Base-by-base conservation (phyloP, 1,284 basidiomycete genomes). In the Cystobasidium pallidum region DNA sequence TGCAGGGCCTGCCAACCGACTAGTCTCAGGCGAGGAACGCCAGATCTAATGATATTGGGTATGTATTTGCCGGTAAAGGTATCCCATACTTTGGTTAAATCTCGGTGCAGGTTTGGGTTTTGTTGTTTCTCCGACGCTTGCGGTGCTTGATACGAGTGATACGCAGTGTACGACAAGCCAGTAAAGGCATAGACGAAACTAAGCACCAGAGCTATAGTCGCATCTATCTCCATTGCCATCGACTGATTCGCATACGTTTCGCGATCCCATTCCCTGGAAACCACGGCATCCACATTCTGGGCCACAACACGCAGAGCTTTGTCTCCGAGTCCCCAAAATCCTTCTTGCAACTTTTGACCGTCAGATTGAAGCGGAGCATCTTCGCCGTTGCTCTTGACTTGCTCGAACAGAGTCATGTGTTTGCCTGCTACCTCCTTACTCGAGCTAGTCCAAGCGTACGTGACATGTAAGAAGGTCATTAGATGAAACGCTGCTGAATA, bases 241-340 rank as follows among this genome's bases (percentile, higher is more conserved):
- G 51, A 17, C 17, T 41, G 45, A 30, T 70, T 30, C 17, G 59
- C 28, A 34, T 66, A 66, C 19, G 30, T 36, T 51, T 45, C 11
- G 13, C 51, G 51, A n/a, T 45, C 26, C 64, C 64, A 66, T 34
- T 17, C 6, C 17, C 17, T 30, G 19, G 49, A 32, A 4, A 45
- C 61, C 15, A 57, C 61, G 21, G 28, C 28, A n/a, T 71, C 61
- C 26, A 71, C 59, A 52, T 71, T 71, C 39, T 71, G 68, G 3
- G 49, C 61, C 13, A 71, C 47, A 13, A 71, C 68, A 21, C 68
- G 68, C 32, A 71, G 39, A 30, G 68, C 68, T 36, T 71, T 71
- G 30, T 71, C 51, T 11, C 68, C 68, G 7, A 71, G 61, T 17
- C 57, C 68, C 68, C 68, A 71, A 34, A 71, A 45, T 19, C 41